phyloP scores from a whole-genome alignment of 352 stramenopile species.

The Hyaloperonospora brassicae region DNA sequence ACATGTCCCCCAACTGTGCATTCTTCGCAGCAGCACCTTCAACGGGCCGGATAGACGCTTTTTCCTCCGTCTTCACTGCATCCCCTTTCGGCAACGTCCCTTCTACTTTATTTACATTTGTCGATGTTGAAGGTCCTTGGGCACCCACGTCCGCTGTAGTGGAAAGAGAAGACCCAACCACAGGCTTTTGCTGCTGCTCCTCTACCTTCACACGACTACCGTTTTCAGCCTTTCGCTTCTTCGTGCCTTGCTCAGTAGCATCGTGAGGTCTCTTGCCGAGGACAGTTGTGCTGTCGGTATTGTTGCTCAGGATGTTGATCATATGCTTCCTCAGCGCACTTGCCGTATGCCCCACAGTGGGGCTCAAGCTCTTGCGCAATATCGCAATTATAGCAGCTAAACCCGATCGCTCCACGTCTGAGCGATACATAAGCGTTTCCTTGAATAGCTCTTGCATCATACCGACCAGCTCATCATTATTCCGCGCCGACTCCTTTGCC shows the following conservation, averaged over 20 bases:
- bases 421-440: slow-evolving; percentile 60
- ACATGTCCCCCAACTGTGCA: neutral
- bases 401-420: slow-evolving; percentile 60
- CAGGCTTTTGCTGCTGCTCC: slow-evolving; percentile 11
- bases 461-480: slow-evolving; percentile 63
- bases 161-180: slow-evolving; percentile 2
- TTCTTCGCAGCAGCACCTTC: slow-evolving; percentile 4
- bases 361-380: slow-evolving; percentile 60
- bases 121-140: slow-evolving; percentile 9
- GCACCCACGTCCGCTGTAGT: slow-evolving; percentile 11
- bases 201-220: slow-evolving; percentile 16
- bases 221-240: slow-evolving; percentile 44
- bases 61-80: slow-evolving; percentile 9
- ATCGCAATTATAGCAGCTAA: slow-evolving; percentile 57
- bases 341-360: slow-evolving; percentile 57
- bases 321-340: slow-evolving; percentile 75
- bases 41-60: neutral
- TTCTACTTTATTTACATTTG: slow-evolving; percentile 13
- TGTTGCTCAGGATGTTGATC: slow-evolving; percentile 53
- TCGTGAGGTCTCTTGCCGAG: slow-evolving; percentile 28
- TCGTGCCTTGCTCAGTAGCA: slow-evolving; percentile 18
- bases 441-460: slow-evolving; percentile 70
- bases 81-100: slow-evolving; percentile 5
- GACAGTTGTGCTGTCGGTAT: slow-evolving; percentile 25
- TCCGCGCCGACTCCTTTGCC: slow-evolving; percentile 63